These are phyloP conservation scores for Acanthamoeba pearcei DNA, from an alignment of 208 protist species.

Conservation along the genomic window DNA sequence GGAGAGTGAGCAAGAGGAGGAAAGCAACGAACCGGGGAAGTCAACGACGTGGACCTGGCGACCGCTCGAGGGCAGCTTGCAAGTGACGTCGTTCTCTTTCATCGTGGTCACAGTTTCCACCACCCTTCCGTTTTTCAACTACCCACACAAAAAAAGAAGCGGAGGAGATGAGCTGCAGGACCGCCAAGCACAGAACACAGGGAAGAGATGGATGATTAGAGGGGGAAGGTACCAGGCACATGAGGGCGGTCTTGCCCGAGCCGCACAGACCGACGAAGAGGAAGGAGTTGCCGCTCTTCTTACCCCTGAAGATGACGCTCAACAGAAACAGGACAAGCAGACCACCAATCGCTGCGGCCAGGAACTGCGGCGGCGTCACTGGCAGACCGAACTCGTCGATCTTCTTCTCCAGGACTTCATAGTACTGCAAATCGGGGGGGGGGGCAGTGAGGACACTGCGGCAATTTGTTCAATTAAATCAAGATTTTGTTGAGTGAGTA, in stretches of 20 bases:
- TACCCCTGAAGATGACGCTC: background rate
- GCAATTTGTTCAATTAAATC: background rate
- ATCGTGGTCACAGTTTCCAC: constrained; percentile 51
- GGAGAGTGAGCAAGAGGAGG: background rate
- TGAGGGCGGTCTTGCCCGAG: constrained; percentile 61
- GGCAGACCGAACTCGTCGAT: constrained; percentile 31
- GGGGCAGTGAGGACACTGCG: background rate
- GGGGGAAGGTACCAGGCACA: background rate
- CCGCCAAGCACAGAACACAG: background rate
- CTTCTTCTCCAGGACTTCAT: constrained; percentile 18
- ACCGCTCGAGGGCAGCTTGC: constrained; percentile 51
- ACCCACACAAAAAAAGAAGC: background rate
- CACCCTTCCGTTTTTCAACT: constrained; percentile 38
- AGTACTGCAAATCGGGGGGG: constrained; percentile 15
- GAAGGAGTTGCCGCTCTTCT: constrained; percentile 18
- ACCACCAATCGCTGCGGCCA: background rate
- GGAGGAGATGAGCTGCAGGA: background rate
- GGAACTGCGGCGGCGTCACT: constrained; percentile 27
- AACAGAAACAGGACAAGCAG: constrained; percentile 42
- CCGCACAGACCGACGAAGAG: constrained; percentile 52
- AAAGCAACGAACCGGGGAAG: constrained; percentile 27
- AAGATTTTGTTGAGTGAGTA: background rate
- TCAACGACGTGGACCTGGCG: constrained; percentile 35
- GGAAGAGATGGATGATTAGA: background rate
- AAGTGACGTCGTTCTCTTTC: constrained; percentile 69